A percentile compares a stretch with the other conserved stretches of the same genome.
These are phyloP conservation scores for Phytopythium ostracodes DNA, from an alignment of 352 stramenopile genomes.

Conservation along the genomic window DNA sequence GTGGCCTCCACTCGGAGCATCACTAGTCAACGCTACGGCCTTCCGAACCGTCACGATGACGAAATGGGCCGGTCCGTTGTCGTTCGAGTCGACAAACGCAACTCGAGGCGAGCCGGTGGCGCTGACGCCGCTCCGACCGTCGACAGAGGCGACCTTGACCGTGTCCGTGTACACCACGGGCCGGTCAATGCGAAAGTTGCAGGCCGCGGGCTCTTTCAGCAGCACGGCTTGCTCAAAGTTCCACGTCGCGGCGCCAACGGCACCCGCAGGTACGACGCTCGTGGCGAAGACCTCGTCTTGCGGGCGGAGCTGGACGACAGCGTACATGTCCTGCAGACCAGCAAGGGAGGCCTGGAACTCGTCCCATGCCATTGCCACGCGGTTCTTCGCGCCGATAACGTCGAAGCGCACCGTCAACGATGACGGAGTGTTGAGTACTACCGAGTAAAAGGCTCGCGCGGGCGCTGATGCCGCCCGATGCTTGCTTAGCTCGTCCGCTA, in stretches of 20 bases:
- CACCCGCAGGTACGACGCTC: slow-evolving; percentile 34
- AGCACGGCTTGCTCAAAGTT: slow-evolving; percentile 46
- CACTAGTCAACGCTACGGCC: slow-evolving; percentile 27
- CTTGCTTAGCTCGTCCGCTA: slow-evolving; percentile 32
- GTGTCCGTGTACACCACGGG: slow-evolving; percentile 78
- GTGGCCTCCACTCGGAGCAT: slow-evolving; percentile 10
- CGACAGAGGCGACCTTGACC: slow-evolving; percentile 29
- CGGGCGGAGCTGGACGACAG: slow-evolving; percentile 55
- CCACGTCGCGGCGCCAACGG: slow-evolving; percentile 55
- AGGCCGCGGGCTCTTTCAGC: slow-evolving; percentile 45
- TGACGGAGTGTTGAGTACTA: slow-evolving; percentile 51
- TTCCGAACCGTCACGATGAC: slow-evolving; percentile 67
- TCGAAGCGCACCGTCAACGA: slow-evolving; percentile 59
- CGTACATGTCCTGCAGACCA: slow-evolving; percentile 60
- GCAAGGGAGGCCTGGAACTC: slow-evolving; percentile 59
- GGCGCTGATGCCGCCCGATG: slow-evolving; percentile 18
- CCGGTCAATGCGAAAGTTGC: slow-evolving; percentile 53
- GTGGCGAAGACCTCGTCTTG: slow-evolving; percentile 64
- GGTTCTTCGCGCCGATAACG: slow-evolving; percentile 45
- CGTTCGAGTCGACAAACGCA: slow-evolving; percentile 17
- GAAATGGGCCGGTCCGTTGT: slow-evolving; percentile 38
- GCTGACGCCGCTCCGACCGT: not conserved
- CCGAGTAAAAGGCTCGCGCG: slow-evolving; percentile 30
- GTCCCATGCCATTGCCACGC: slow-evolving; percentile 44
- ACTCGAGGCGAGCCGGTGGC: not conserved